Evolutionary conservation across 2,329 filamentous ascomycete species (phyloP).

Genomic region (Pseudogymnoascus sp.): DNA sequence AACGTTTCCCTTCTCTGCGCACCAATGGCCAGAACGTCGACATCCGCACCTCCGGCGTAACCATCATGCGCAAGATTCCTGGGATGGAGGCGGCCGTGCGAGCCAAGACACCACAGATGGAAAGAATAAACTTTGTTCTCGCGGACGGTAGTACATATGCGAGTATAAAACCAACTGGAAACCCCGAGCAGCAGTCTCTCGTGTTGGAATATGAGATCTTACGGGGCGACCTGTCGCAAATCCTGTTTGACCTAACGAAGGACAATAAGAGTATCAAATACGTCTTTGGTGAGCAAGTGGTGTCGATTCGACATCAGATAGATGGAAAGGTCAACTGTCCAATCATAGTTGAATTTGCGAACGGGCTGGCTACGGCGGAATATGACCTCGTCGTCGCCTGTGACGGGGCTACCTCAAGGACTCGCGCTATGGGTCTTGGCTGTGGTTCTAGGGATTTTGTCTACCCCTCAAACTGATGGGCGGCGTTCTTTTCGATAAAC

Average conservation of each 20-base stretch:
- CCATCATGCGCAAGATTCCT: slow-evolving; percentile 32
- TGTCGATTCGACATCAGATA: slow-evolving; percentile 26
- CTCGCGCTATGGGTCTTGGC: slow-evolving; percentile 35
- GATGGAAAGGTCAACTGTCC: slow-evolving; percentile 24
- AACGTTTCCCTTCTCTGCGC: slow-evolving; percentile 34
- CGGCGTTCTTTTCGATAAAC: slow-evolving; percentile 34
- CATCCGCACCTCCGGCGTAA: slow-evolving; percentile 31
- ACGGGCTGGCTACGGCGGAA: slow-evolving; percentile 28
- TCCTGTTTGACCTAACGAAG: slow-evolving; percentile 34
- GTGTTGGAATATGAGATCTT: slow-evolving; percentile 30
- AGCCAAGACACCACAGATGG: slow-evolving; percentile 31
- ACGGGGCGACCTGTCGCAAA: slow-evolving; percentile 35
- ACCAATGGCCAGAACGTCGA: slow-evolving; percentile 32
- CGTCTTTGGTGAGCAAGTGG: slow-evolving; percentile 27
- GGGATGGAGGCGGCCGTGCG: slow-evolving; percentile 31
- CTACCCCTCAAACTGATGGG: slow-evolving; percentile 31
- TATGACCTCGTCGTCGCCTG: slow-evolving; percentile 42
- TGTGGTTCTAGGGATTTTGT: slow-evolving; percentile 33
- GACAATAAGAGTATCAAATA: slow-evolving; percentile 27
- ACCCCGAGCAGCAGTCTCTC: slow-evolving; percentile 34
- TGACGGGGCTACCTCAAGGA: slow-evolving; percentile 39
- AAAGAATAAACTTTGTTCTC: slow-evolving; percentile 35
- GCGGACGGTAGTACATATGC: slow-evolving; percentile 31
- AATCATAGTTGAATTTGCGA: slow-evolving; percentile 32
- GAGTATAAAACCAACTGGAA: slow-evolving; percentile 27